phyloP scores from a whole-genome alignment of 2,329 filamentous ascomycete species.

The Dryadomyces sulphureus region DNA sequence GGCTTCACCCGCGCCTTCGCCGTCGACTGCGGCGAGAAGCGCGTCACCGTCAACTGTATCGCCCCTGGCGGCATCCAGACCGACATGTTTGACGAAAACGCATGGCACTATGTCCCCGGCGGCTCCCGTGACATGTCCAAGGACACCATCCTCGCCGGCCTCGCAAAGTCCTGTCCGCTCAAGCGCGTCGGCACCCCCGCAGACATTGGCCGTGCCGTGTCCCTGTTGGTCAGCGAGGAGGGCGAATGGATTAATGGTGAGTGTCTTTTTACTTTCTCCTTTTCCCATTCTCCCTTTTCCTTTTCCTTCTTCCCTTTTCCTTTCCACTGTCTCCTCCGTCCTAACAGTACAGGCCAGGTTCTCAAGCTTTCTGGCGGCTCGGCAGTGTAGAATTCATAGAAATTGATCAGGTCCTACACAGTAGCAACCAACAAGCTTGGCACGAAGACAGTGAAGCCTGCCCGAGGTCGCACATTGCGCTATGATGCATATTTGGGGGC shows the following conservation, averaged over 20 bases:
- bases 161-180: conserved; percentile 43
- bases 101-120: conserved; percentile 49
- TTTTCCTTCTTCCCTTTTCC: conserved; percentile 1
- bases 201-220: conserved; percentile 44
- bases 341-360: conserved; percentile 18
- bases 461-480: too few species aligned
- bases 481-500: too few species aligned
- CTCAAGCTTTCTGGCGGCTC: conserved; percentile 24
- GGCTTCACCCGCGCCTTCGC: conserved; percentile 58
- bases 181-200: conserved; percentile 41
- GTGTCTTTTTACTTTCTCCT: conserved; percentile 10
- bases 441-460: too few species aligned
- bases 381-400: conserved; percentile 16
- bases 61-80: conserved; percentile 60
- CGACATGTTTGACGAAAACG: conserved; percentile 62
- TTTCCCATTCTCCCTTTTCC: conserved; percentile 3
- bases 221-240: conserved; percentile 39
- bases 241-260: conserved; percentile 52
- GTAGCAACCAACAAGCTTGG: too few species aligned
- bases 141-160: conserved; percentile 37
- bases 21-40: conserved; percentile 52
- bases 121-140: conserved; percentile 34
- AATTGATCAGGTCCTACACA: too few species aligned
- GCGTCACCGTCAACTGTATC: conserved; percentile 59
- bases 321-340: neutral